Conservation (phyloP, 192 early-diverging fungal species). For the Linnemannia schmuckeri region DNA sequence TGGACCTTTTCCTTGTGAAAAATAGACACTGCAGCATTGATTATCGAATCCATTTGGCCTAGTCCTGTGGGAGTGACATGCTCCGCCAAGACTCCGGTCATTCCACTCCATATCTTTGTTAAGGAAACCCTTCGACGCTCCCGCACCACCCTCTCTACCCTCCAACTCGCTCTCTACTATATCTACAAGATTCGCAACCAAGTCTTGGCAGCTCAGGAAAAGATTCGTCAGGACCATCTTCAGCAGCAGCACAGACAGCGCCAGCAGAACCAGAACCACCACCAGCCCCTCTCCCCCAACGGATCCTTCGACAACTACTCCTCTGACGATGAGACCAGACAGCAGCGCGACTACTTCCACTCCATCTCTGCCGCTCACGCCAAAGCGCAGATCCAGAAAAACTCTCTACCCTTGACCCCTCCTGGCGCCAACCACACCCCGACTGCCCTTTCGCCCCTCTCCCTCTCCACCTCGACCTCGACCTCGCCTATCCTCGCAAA, state of each 20-base stretch:
- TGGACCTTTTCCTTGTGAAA: not conserved
- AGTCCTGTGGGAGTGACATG: constrained; percentile 51
- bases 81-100: constrained; percentile 54
- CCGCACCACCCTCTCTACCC: constrained; percentile 77
- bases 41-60: constrained; percentile 74
- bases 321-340: constrained; percentile 26
- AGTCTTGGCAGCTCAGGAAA: constrained; percentile 57
- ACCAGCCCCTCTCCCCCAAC: constrained; percentile 37
- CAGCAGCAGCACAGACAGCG: constrained; percentile 36
- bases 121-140: constrained; percentile 77
- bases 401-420: constrained; percentile 53
- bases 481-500: constrained; percentile 54
- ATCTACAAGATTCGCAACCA: constrained; percentile 69
- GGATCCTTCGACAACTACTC: constrained; percentile 29
- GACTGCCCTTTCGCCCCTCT: constrained; percentile 40
- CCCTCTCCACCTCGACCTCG: constrained; percentile 29
- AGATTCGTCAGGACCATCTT: constrained; percentile 47
- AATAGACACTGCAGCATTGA: constrained; percentile 70
- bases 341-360: constrained; percentile 50
- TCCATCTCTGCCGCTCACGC: constrained; percentile 23
- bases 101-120: constrained; percentile 72
- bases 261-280: constrained; percentile 3
- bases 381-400: constrained; percentile 19
- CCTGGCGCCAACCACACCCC: constrained; percentile 54
- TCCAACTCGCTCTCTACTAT: constrained; percentile 80